Conservation (phyloP, 2,329 filamentous ascomycete species). For the Tolypocladium capitatum region DNA sequence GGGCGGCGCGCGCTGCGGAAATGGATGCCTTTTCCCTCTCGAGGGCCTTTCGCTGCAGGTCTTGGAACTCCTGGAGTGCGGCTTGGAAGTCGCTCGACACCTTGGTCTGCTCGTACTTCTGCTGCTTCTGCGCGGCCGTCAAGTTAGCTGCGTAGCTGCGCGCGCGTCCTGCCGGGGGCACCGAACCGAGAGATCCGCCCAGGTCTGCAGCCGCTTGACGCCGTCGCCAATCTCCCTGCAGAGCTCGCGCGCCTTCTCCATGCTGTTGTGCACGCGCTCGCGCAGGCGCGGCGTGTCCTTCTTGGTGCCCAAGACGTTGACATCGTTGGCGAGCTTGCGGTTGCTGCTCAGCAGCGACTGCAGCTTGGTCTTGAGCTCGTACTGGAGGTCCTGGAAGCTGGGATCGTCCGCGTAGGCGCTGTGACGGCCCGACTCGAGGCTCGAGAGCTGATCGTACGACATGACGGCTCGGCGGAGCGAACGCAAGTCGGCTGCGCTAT, state of each 20-base stretch:
- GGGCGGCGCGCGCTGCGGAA: conserved; percentile 65
- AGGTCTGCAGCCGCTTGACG: conserved; percentile 80
- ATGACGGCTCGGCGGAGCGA: conserved; percentile 31
- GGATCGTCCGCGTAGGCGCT: conserved; percentile 86
- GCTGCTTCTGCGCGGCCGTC: conserved; percentile 52
- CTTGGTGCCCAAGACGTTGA: conserved; percentile 75
- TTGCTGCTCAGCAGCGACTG: conserved; percentile 85
- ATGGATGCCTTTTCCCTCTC: conserved; percentile 88
- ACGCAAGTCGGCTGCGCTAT: not conserved
- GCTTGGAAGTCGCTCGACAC: conserved; percentile 86
- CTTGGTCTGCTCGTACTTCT: conserved; percentile 94
- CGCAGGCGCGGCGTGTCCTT: conserved; percentile 83
- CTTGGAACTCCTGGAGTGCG: conserved; percentile 81
- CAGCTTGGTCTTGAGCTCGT: conserved; percentile 73
- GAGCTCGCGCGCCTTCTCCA: conserved; percentile 72
- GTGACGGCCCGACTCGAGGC: conserved; percentile 60
- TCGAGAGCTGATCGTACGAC: conserved; percentile 84
- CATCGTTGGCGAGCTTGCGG: conserved; percentile 68
- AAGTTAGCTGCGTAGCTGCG: not conserved
- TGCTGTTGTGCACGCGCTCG: conserved; percentile 75
- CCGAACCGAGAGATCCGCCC: conserved; percentile 68
- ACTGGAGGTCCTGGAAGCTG: conserved; percentile 73
- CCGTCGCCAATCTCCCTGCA: conserved; percentile 92
- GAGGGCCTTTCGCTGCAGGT: conserved; percentile 75
- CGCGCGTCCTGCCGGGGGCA: not conserved